Evolutionary conservation across 2,329 filamentous ascomycete species (phyloP).

Genomic region (Cercospora nicotianae): DNA sequence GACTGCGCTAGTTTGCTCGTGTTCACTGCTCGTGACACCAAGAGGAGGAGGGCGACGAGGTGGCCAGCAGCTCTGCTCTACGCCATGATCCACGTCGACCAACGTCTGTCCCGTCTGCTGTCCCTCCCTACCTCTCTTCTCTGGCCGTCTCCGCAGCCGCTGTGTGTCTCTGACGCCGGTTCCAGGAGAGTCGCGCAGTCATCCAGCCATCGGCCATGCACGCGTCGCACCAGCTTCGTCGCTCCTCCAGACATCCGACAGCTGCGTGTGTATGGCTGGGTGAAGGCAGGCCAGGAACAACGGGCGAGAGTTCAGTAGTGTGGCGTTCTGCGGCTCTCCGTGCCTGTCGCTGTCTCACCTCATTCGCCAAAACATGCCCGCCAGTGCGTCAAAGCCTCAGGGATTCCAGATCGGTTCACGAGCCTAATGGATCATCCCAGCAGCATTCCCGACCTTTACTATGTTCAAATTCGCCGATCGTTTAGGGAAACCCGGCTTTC

Average conservation of each 20-base stretch:
- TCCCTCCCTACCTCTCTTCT: not conserved
- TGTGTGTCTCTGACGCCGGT: not conserved
- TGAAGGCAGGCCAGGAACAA: not conserved
- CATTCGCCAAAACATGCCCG: not conserved
- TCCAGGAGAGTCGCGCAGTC: not conserved
- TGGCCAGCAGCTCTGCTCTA: not conserved
- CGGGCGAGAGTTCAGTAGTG: not conserved
- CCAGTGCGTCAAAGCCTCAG: not conserved
- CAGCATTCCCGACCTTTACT: not conserved
- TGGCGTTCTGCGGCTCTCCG: not conserved
- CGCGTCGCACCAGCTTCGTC: not conserved
- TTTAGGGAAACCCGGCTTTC: not conserved
- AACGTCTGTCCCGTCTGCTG: not conserved
- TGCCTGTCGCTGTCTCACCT: not conserved
- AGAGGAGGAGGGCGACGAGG: not conserved
- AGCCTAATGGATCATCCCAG: not conserved
- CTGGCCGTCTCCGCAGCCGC: not conserved
- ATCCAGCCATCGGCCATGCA: not conserved
- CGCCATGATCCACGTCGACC: conserved; percentile 4
- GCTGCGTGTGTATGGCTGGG: not conserved
- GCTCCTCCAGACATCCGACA: not conserved
- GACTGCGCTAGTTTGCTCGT: not conserved
- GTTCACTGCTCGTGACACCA: not conserved
- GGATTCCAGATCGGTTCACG: not conserved
- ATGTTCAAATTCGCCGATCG: not conserved